Conservation (phyloP, 306 rosid genomes). For the Oxytropis ochrocephala region DNA sequence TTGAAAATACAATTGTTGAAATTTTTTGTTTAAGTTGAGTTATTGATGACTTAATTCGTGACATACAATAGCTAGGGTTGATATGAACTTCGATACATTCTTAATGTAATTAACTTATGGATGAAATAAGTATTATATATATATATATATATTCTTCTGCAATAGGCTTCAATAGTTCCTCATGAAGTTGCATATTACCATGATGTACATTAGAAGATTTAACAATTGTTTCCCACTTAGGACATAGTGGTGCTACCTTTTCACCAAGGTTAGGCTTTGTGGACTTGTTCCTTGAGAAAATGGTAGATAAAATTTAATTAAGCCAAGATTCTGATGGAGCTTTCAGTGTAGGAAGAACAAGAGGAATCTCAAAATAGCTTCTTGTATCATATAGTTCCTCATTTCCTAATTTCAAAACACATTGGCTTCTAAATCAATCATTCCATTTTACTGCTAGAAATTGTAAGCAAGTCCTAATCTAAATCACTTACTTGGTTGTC, state of each 20-base stretch:
- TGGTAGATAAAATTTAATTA: constrained; percentile 56
- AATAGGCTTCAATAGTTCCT: too few species aligned
- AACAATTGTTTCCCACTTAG: constrained; percentile 50
- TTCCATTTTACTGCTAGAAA: constrained; percentile 19
- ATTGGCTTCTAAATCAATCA: constrained; percentile 33
- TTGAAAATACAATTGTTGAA: too few species aligned
- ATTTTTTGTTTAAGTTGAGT: too few species aligned
- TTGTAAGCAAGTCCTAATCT: constrained; percentile 3
- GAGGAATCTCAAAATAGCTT: constrained; percentile 29
- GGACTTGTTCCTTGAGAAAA: constrained; percentile 40
- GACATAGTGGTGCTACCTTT: constrained; percentile 20
- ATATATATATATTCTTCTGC: too few species aligned
- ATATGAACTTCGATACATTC: too few species aligned
- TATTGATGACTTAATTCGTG: too few species aligned
- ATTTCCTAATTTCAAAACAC: constrained; percentile 3
- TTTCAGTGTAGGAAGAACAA: constrained; percentile 63
- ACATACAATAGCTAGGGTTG: too few species aligned
- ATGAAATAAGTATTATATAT: too few species aligned
- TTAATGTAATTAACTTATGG: too few species aligned
- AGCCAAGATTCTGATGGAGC: constrained; percentile 98
- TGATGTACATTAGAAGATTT: constrained; percentile 41
- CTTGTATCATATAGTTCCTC: constrained; percentile 14
- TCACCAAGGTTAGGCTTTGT: constrained; percentile 37
- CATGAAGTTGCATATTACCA: constrained; percentile 40
- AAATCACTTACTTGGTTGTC: constrained; percentile 19